Evolutionary conservation across 1,139 yeast genomes (phyloP).

Genomic region (Geotrichum restrictum): DNA sequence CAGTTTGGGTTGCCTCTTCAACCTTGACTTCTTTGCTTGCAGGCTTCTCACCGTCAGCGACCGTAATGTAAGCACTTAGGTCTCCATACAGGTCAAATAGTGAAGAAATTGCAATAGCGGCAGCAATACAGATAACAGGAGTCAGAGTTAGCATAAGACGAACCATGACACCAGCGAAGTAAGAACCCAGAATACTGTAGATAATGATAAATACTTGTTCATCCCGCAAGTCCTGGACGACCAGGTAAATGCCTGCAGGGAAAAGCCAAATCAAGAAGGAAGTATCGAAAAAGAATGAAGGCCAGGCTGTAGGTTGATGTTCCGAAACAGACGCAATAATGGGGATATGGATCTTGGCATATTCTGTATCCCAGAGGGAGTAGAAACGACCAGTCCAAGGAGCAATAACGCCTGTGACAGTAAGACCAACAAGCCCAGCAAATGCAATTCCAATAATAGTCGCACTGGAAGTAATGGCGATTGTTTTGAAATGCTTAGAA

Average conservation of each 20-base stretch:
- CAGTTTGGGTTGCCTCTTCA: conserved; percentile 15
- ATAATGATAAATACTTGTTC: conserved; percentile 92
- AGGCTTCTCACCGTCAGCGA: conserved; percentile 21
- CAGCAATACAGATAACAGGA: conserved; percentile 89
- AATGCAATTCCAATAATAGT: conserved; percentile 60
- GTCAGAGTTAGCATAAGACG: conserved; percentile 95
- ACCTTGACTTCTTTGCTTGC: conserved; percentile 1
- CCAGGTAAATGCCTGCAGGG: conserved; percentile 93
- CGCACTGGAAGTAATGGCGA: conserved; percentile 59
- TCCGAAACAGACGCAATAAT: conserved; percentile 98
- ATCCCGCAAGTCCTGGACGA: conserved; percentile 83
- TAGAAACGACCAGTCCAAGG: conserved; percentile 99
- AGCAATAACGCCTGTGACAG: conserved; percentile 90
- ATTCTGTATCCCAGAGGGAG: conserved; percentile 95
- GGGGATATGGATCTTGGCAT: conserved; percentile 97
- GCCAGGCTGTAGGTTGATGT: conserved; percentile 99
- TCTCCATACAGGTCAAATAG: conserved; percentile 80
- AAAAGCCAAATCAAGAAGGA: conserved; percentile 92
- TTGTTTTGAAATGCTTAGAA: conserved; percentile 67
- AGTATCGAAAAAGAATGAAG: conserved; percentile 92
- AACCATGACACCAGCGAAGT: conserved; percentile 99
- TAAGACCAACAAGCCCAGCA: conserved; percentile 68
- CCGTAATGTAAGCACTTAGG: conserved; percentile 39
- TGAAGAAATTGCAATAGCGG: conserved; percentile 81
- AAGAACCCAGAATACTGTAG: conserved; percentile 85